Conservation (phyloP, 495 filamentous ascomycete species). For the Aspergillus haitiensis region DNA sequence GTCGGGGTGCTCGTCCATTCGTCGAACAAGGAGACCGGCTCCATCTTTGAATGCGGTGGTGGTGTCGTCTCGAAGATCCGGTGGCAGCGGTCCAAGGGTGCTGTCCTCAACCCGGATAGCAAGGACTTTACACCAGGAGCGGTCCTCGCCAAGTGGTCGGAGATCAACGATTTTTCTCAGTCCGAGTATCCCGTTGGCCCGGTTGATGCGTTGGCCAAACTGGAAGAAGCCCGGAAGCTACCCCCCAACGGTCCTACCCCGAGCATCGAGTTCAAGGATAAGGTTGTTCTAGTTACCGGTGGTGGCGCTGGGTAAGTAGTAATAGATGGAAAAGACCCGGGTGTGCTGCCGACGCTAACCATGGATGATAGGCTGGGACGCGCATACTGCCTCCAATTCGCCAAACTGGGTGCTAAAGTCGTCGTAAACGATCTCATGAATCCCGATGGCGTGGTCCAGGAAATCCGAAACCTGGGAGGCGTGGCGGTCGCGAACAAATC, state of each 20-base stretch:
- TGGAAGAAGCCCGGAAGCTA: slow-evolving; percentile 83
- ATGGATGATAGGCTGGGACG: slow-evolving; percentile 76
- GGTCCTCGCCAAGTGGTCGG: slow-evolving; percentile 82
- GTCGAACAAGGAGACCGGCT: slow-evolving; percentile 83
- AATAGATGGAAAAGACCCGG: too few species aligned
- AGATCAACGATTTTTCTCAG: slow-evolving; percentile 83
- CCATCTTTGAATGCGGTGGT: slow-evolving; percentile 92
- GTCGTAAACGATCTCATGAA: slow-evolving; percentile 95
- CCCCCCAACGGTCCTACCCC: slow-evolving; percentile 71
- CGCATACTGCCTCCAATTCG: slow-evolving; percentile 87
- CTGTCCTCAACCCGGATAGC: slow-evolving; percentile 84
- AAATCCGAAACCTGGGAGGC: slow-evolving; percentile 87
- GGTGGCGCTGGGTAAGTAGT: slow-evolving; percentile 52
- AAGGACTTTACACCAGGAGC: slow-evolving; percentile 79
- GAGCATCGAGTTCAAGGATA: slow-evolving; percentile 82
- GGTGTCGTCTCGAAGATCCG: slow-evolving; percentile 90
- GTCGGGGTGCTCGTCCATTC: slow-evolving; percentile 89
- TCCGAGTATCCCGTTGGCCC: slow-evolving; percentile 82
- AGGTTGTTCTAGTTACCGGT: slow-evolving; percentile 90
- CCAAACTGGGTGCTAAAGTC: slow-evolving; percentile 84
- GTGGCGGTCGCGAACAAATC: slow-evolving; percentile 92
- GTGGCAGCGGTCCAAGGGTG: slow-evolving; percentile 93
- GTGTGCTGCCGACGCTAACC: too few species aligned
- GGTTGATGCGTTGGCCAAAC: slow-evolving; percentile 81
- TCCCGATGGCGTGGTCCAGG: slow-evolving; percentile 87